Evolutionary conservation across 768 basidiomycete species (phyloP).

Genomic region (Clitopilus hobsonii): DNA sequence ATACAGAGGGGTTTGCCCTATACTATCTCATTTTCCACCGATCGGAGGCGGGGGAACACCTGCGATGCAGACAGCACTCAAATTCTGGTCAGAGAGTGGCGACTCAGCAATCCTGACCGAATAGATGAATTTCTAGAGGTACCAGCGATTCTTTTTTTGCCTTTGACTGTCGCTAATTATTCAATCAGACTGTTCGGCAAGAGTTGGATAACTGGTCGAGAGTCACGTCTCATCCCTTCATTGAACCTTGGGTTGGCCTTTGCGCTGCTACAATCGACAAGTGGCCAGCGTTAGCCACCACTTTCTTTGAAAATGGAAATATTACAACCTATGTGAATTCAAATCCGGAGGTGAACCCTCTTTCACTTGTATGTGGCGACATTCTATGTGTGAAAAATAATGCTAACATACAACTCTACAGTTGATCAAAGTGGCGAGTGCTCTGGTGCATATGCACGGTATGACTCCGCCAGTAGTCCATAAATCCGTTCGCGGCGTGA

Average conservation of each 20-base stretch:
- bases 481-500: slow-evolving; percentile 21
- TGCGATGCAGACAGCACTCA: no score
- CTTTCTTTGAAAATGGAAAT: slow-evolving; percentile 9
- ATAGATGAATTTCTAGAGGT: no score
- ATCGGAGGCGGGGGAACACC: no score
- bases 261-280: slow-evolving; percentile 1
- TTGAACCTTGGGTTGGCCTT: slow-evolving; percentile 14
- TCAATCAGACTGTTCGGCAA: no score
- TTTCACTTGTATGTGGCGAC: background rate
- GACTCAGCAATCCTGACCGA: no score
- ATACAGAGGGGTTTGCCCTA: no score
- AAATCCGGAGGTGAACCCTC: slow-evolving; percentile 1
- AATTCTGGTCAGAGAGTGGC: no score
- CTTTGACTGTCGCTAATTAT: no score
- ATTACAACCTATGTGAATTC: slow-evolving; percentile 9
- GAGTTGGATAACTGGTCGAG: no score
- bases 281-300: slow-evolving; percentile 10
- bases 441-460: slow-evolving; percentile 19
- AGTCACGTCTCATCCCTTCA: no score
- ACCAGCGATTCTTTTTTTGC: no score
- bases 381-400: slow-evolving; percentile 6
- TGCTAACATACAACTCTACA: slow-evolving; percentile 1
- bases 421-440: slow-evolving; percentile 17
- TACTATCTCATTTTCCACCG: no score
- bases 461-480: slow-evolving; percentile 20